Conservation (phyloP, 2,329 filamentous ascomycete species). For the Lasiodiplodia hormozganensis region DNA sequence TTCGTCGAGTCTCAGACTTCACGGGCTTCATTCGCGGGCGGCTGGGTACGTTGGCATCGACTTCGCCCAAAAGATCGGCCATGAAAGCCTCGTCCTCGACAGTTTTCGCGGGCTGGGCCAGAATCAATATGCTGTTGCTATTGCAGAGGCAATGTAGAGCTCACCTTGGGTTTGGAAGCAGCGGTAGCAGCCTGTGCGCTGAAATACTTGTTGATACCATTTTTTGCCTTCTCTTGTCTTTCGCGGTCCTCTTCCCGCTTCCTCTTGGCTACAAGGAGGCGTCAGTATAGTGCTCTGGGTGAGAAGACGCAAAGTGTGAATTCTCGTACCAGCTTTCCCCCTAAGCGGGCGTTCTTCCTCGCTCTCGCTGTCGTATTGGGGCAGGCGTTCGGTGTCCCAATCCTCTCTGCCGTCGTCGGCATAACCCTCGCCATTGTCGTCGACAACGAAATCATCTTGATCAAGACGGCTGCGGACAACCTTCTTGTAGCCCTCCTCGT, state of each 20-base stretch:
- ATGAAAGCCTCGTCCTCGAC: conserved; percentile 91
- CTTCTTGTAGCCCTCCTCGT: conserved; percentile 94
- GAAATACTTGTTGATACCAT: conserved; percentile 94
- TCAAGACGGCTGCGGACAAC: conserved; percentile 88
- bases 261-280: conserved; percentile 70
- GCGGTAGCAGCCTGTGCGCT: conserved; percentile 71
- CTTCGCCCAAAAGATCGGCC: conserved; percentile 81
- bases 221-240: conserved; percentile 84
- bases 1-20: conserved; percentile 78
- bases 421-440: conserved; percentile 97
- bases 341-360: conserved; percentile 69
- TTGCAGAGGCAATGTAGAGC: neutral
- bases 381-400: conserved; percentile 68
- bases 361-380: conserved; percentile 70
- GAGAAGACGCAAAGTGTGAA: neutral
- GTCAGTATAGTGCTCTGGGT: neutral
- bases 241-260: conserved; percentile 87
- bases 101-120: conserved; percentile 68
- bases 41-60: conserved; percentile 76
- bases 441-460: conserved; percentile 96
- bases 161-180: conserved; percentile 82
- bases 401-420: conserved; percentile 91
- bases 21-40: conserved; percentile 67
- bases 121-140: neutral
- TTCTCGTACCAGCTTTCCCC: conserved; percentile 63